phyloP scores from a whole-genome alignment of 2,329 filamentous ascomycete species.

The Venturia aucupariae region DNA sequence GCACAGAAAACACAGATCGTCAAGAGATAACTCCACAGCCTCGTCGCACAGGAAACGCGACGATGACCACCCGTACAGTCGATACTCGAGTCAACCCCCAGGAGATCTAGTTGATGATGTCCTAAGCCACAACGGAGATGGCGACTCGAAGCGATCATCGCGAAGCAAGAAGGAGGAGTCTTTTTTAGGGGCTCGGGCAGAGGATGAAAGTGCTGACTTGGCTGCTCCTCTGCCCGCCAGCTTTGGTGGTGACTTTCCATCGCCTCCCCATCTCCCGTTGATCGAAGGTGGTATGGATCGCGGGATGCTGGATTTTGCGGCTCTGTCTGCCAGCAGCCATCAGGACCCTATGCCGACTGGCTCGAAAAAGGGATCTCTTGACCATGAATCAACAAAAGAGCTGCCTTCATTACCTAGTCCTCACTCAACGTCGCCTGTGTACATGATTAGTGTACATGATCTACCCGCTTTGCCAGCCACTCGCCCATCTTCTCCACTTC shows the following conservation, averaged over 20 bases:
- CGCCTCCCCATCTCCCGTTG: background rate
- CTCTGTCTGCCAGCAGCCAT: background rate
- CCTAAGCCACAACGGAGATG: slow-evolving; percentile 14
- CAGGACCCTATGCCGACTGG: background rate
- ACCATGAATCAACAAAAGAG: background rate
- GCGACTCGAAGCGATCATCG: background rate
- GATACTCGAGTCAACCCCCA: slow-evolving; percentile 10
- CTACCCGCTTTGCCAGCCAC: slow-evolving; percentile 14
- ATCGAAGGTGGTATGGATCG: background rate
- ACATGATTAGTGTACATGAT: slow-evolving; percentile 10
- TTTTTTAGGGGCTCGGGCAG: slow-evolving; percentile 59
- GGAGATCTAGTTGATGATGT: slow-evolving; percentile 14
- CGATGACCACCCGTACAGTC: slow-evolving; percentile 10
- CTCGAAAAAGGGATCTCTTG: background rate
- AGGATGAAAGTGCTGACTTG: slow-evolving; percentile 34
- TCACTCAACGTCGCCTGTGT: slow-evolving; percentile 11
- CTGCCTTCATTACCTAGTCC: slow-evolving; percentile 12
- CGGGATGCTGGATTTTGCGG: background rate
- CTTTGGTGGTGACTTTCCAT: slow-evolving; percentile 15
- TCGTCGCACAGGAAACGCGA: slow-evolving; percentile 15
- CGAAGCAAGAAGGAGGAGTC: slow-evolving; percentile 30
- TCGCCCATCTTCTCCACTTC: slow-evolving; percentile 11
- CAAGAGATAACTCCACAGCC: slow-evolving; percentile 15
- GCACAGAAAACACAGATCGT: slow-evolving; percentile 18
- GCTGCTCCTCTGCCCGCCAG: slow-evolving; percentile 37